Base-by-base conservation (phyloP, 1,139 yeast species). In the Sugiyamaella paludigena region DNA sequence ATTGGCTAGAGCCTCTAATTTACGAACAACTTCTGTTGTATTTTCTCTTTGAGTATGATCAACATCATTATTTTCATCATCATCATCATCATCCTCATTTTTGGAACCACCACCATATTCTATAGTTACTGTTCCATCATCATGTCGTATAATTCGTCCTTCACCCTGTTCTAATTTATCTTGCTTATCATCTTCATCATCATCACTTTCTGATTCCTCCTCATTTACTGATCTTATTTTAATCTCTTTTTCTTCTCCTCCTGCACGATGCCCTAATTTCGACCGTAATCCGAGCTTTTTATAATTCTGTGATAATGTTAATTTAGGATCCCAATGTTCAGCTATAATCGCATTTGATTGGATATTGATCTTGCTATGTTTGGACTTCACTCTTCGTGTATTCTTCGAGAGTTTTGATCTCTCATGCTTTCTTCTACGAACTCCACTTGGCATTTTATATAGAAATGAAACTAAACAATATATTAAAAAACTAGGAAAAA, bases 371-470 rank as follows among this genome's bases (percentile, higher is more conserved):
- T 81, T 75, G 62, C 84, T 77, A 62, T 83, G 83, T 60, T 77
- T 81, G 61, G 85, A 91, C 65, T 85, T 86, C 42, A 69, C 69
- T 60, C 83, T 76, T 65, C 94, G 77, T 39, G 89, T 80, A 60
- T 78, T 79, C 68, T 84, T 87, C 59, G 73, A 71, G 54, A 83
- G 79, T 48, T 87, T 77, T 29, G 92, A 83, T 58, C 84, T 80
- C 53, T 81, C 81, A 80, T 83, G 83, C 80, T 84, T 86, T 78
- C 95, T 83, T 73, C 82, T 83, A 75, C 98, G 81, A 31, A 89
- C 96, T 44, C 72, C 72, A 37, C 67, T 56, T n/a, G 72, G 70
- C 71, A 67, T 67, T 42, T 58, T 13, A 41, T 35, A 19, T 30
- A 29, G 32, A 36, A 43, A 33, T 10, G 38, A 43, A 40, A 37